A percentile compares a stretch with the other conserved stretches of the same genome.
phyloP scores from a whole-genome alignment of 1,139 yeast species.

The Arxiozyma slooffiae region DNA sequence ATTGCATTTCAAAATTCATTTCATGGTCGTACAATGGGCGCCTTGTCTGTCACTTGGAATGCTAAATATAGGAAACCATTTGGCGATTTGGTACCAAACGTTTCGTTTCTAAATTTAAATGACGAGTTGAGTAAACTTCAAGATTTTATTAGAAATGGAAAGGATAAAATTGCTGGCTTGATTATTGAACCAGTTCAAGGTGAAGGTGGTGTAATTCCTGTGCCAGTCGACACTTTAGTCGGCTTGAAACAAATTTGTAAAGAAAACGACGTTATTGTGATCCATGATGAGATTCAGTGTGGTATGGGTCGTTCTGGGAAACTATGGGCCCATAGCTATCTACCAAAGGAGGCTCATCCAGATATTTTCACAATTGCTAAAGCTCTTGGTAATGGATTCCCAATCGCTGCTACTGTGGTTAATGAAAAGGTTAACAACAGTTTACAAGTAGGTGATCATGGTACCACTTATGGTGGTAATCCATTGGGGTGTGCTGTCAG shows the following conservation, averaged over 20 bases:
- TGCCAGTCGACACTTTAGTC: conserved; percentile 52
- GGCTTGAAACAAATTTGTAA: conserved; percentile 60
- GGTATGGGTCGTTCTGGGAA: conserved; percentile 91
- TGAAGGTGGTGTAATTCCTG: conserved; percentile 84
- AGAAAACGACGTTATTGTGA: conserved; percentile 63
- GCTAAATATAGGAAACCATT: conserved; percentile 88
- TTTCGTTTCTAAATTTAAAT: conserved; percentile 33
- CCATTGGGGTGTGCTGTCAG: conserved; percentile 85
- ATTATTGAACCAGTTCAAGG: conserved; percentile 96
- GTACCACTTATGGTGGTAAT: conserved; percentile 96
- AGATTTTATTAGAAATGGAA: conserved; percentile 38
- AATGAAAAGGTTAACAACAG: conserved; percentile 65
- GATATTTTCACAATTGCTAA: conserved; percentile 91
- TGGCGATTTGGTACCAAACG: conserved; percentile 81
- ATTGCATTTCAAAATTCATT: conserved; percentile 82
- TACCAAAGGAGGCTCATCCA: conserved; percentile 76
- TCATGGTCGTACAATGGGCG: conserved; percentile 94
- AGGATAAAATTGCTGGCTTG: conserved; percentile 78
- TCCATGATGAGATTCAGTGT: conserved; percentile 94
- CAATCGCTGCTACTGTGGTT: conserved; percentile 88
- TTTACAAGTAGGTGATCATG: conserved; percentile 87
- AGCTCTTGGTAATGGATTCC: conserved; percentile 96
- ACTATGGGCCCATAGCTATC: conserved; percentile 80
- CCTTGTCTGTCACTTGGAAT: conserved; percentile 83
- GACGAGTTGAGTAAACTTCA: conserved; percentile 22